Percentiles rank a stretch among this genome's conserved stretches.
Conservation (phyloP, 768 basidiomycete species). For the Rubroboletus satanas region DNA sequence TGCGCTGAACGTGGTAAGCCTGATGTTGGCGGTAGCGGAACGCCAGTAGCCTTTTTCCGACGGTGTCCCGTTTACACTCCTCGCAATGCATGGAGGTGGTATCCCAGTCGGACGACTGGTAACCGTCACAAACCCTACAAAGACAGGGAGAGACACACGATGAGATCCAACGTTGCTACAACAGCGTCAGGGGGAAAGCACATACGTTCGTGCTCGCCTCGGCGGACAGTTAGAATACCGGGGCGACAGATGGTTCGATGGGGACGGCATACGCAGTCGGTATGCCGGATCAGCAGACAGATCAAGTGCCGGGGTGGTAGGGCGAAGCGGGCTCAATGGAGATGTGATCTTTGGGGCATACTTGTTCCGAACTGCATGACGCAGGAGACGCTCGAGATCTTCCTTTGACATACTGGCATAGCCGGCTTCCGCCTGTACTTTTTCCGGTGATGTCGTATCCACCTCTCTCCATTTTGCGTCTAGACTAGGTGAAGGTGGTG, state of each 20-base stretch:
- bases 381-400: conserved; percentile 26
- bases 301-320: conserved; percentile 2
- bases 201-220: conserved; percentile 29
- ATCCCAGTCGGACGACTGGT: conserved; percentile 21
- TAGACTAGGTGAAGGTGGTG: conserved; percentile 3
- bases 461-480: conserved; percentile 5
- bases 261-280: conserved; percentile 22
- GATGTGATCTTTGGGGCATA: conserved; percentile 28
- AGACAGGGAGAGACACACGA: background rate
- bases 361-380: conserved; percentile 23
- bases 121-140: conserved; percentile 23
- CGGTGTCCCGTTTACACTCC: conserved; percentile 26
- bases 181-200: background rate
- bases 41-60: conserved; percentile 26
- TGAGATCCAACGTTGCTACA: conserved; percentile 4
- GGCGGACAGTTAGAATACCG: conserved; percentile 17
- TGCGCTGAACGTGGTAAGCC: conserved; percentile 3
- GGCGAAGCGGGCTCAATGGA: conserved; percentile 31
- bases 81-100: conserved; percentile 25
- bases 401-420: conserved; percentile 8
- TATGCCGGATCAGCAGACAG: conserved; percentile 20
- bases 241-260: conserved; percentile 15
- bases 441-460: background rate
- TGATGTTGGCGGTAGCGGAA: conserved; percentile 15
- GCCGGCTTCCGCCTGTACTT: background rate